Evolutionary conservation across 768 basidiomycete species (phyloP).

Genomic region (Fomitopsis serialis): DNA sequence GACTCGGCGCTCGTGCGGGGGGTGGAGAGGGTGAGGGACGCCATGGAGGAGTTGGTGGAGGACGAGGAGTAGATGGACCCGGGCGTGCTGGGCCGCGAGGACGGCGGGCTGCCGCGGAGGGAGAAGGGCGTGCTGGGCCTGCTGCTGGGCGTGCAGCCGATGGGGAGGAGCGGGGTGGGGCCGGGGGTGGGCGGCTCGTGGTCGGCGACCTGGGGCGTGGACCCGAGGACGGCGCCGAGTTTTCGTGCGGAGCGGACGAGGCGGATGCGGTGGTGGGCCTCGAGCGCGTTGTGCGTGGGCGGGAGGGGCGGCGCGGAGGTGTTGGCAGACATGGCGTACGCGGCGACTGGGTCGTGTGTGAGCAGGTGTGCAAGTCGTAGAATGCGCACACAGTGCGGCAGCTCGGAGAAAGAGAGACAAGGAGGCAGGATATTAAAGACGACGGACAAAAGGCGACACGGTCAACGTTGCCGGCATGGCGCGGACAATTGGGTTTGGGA

Average conservation of each 20-base stretch:
- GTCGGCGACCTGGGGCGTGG: slow-evolving; percentile 53
- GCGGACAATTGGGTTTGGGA: not conserved
- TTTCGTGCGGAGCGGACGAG: slow-evolving; percentile 55
- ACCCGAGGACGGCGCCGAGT: slow-evolving; percentile 51
- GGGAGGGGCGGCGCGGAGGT: slow-evolving; percentile 23
- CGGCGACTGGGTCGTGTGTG: not conserved
- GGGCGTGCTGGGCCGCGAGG: slow-evolving; percentile 1
- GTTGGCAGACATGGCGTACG: not conserved
- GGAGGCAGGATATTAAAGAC: not conserved
- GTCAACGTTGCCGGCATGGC: not conserved
- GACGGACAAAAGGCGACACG: not conserved
- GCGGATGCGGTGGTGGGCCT: slow-evolving; percentile 43
- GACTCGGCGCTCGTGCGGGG: slow-evolving; percentile 20
- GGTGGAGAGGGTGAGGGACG: slow-evolving; percentile 18
- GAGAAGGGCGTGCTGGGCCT: slow-evolving; percentile 2
- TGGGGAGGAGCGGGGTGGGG: not conserved
- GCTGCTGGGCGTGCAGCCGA: not conserved
- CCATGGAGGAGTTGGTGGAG: slow-evolving; percentile 15
- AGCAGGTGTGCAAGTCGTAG: not conserved
- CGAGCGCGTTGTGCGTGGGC: slow-evolving; percentile 54
- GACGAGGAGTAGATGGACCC: slow-evolving; percentile 2
- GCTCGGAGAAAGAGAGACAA: not conserved
- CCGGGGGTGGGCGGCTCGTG: not conserved
- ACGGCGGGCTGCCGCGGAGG: not conserved
- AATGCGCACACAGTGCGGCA: not conserved